Evolutionary conservation across 768 basidiomycete genomes (phyloP), one percentile per base, ranked within the genome.

Genomic region (Lentinula sp.): DNA sequence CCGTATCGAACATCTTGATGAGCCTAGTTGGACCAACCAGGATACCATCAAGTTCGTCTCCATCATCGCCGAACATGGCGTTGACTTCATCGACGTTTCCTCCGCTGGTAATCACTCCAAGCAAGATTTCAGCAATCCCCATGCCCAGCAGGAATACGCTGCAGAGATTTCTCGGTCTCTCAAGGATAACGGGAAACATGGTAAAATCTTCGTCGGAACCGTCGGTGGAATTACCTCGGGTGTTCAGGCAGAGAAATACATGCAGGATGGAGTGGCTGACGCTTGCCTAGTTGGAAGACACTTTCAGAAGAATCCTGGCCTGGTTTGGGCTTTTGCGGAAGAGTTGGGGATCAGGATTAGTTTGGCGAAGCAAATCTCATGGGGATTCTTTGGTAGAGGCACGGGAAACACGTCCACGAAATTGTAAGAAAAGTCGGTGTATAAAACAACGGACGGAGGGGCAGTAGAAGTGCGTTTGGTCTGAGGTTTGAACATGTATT

Each of bases 41-140:
- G 91, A 93, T 68, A 89, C 86, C 1, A 82, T 81, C 23, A 74
- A 78, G 35, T 74, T 92, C 23, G 82, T 85, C 2, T 73, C 76
- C 16, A 79, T 85, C 63, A 78, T 93, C 16, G 76, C 76, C 16
- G 78, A 81, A 13, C 79, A 84, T 48, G 89, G 89, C 5, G 80
- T 93, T 56, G 92, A 93, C 70, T 74, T 93, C 39, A 72, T 93
- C 50, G 91, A 93, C 65, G 80, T 89, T 39, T 87, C 85, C 4
- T 78, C 79, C 0, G 89, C 84, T 3, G 92, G 90, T 1, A 82
- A 79, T 56, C 74, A 78, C 61, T 68, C 77, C 1, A 65, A 67
- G 46, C 82, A 83, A 61, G 71, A 73, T 55, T 66, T 78, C 31
- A 69, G 71, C 21, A 54, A 60, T 18, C 73, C 73, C 0, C 72